Conservation (phyloP, 2,329 filamentous ascomycete genomes). For the Trichoderma sp. region DNA sequence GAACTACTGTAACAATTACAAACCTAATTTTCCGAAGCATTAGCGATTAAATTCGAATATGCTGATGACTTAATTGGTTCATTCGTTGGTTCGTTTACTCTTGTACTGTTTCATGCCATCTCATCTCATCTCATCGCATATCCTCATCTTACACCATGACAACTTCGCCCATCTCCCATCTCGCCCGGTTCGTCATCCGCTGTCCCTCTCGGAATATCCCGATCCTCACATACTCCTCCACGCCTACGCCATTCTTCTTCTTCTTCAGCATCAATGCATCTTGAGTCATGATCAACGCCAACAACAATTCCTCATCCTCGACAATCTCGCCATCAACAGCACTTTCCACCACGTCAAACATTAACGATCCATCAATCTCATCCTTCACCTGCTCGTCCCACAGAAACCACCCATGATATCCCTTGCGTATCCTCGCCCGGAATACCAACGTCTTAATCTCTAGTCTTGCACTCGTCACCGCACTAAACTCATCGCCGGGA, state of each 20-base stretch:
- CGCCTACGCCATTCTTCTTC: background rate
- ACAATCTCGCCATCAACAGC: background rate
- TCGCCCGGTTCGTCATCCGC: background rate
- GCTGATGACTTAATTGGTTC: no score
- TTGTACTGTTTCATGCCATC: background rate
- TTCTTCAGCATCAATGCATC: conserved; percentile 3
- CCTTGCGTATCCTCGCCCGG: background rate
- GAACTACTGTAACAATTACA: no score
- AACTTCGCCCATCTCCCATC: background rate
- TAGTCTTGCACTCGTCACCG: background rate
- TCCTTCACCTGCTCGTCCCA: background rate
- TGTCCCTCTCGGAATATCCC: background rate
- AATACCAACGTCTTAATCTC: conserved; percentile 1
- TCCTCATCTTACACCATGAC: background rate
- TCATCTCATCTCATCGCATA: background rate
- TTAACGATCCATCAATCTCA: background rate
- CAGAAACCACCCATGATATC: background rate
- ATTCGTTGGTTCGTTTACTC: background rate
- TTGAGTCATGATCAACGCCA: background rate
- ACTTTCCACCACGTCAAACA: background rate
- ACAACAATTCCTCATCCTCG: background rate
- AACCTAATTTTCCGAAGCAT: no score
- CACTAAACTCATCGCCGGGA: background rate
- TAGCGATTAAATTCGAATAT: no score
- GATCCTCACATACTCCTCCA: background rate